Conservation (phyloP, 176 grass and related monocot species). For the Urochloa ruziziensis region DNA sequence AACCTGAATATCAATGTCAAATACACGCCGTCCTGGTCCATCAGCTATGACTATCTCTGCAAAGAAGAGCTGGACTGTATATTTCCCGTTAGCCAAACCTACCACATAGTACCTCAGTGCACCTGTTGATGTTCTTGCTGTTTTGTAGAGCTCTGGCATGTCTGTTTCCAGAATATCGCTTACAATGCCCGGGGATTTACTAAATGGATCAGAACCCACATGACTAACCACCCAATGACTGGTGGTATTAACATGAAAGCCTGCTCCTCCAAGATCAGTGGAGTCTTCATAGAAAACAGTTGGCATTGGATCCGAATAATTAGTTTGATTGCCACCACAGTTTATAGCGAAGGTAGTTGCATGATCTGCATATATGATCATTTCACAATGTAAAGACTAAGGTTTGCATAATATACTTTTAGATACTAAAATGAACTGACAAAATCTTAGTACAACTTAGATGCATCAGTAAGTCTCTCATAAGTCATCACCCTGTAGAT, state of each 20-base stretch:
- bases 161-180: background rate
- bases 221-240: conserved; percentile 49
- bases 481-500: background rate
- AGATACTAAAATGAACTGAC: background rate
- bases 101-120: conserved; percentile 44
- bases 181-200: conserved; percentile 20
- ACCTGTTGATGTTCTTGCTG: conserved; percentile 52
- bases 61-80: conserved; percentile 50
- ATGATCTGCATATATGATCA: background rate
- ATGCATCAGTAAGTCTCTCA: background rate
- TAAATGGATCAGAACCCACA: conserved; percentile 35
- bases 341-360: conserved; percentile 26
- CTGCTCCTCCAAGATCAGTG: conserved; percentile 35
- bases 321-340: conserved; percentile 36
- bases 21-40: conserved; percentile 39
- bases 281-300: conserved; percentile 31
- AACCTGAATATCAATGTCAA: conserved; percentile 65
- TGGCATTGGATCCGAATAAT: background rate
- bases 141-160: conserved; percentile 28
- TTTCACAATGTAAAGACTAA: background rate
- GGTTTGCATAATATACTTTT: background rate
- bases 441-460: background rate
- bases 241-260: conserved; percentile 34
- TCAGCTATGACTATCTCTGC: conserved; percentile 59
- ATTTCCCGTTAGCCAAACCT: conserved; percentile 38